Evolutionary conservation across 139 green algal species (phyloP).

Genomic region (Micractinium conductrix): DNA sequence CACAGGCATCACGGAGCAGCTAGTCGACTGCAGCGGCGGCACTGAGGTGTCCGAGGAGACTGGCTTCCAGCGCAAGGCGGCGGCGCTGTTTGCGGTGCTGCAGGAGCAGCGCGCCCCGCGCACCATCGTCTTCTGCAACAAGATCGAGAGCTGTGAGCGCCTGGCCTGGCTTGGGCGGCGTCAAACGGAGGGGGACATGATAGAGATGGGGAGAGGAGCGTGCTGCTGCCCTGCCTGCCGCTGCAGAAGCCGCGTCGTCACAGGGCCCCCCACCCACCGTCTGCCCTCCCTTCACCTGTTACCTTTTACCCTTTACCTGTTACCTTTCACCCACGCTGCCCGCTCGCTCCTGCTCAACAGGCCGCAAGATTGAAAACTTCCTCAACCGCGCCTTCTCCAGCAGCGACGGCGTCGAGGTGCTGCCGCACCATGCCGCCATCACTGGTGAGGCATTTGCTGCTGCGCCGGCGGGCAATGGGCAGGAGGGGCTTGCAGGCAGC

Average conservation of each 20-base stretch:
- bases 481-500: too few relatives aligned
- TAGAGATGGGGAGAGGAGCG: too few relatives aligned
- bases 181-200: too few relatives aligned
- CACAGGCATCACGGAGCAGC: slow-evolving; percentile 81
- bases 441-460: too few relatives aligned
- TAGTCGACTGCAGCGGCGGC: slow-evolving; percentile 95
- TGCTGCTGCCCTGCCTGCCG: too few relatives aligned
- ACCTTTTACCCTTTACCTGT: too few relatives aligned
- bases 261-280: too few relatives aligned
- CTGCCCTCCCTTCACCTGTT: too few relatives aligned
- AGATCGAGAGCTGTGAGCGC: slow-evolving; percentile 85
- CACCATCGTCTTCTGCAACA: slow-evolving; percentile 89
- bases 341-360: background rate
- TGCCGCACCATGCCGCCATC: slow-evolving; percentile 91
- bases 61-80: slow-evolving; percentile 79
- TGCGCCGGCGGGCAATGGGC: too few relatives aligned
- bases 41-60: slow-evolving; percentile 80
- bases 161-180: too few relatives aligned
- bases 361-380: slow-evolving; percentile 89
- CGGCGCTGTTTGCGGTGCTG: slow-evolving; percentile 65
- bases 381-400: slow-evolving; percentile 59
- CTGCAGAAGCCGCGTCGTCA: too few relatives aligned
- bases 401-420: slow-evolving; percentile 45
- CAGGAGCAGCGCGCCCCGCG: slow-evolving; percentile 42
- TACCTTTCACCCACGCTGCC: too few relatives aligned